Evolutionary conservation across 1,139 yeast genomes (phyloP).

Genomic region (Scheffersomyces insectosa): DNA sequence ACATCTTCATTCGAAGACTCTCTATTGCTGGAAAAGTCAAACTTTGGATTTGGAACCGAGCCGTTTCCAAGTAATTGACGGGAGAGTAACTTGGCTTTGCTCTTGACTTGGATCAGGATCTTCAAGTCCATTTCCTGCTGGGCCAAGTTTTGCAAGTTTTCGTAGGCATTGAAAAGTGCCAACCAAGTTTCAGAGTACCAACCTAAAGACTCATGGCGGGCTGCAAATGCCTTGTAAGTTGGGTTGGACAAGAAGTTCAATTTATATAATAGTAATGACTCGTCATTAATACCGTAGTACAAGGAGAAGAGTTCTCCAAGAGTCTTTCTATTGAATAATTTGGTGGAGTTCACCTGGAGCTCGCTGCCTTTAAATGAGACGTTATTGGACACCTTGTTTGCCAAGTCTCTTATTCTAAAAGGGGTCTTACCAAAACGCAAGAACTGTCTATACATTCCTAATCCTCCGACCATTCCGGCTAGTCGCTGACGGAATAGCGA

Average conservation of each 20-base stretch:
- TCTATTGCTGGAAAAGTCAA: background rate
- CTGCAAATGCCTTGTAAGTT: conserved; percentile 13
- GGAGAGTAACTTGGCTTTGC: conserved; percentile 37
- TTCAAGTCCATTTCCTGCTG: conserved; percentile 26
- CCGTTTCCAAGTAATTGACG: conserved; percentile 34
- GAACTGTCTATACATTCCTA: conserved; percentile 65
- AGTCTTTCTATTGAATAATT: conserved; percentile 13
- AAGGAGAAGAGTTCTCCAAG: conserved; percentile 20
- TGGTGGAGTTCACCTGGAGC: conserved; percentile 10
- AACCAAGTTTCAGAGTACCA: conserved; percentile 31
- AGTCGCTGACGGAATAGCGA: conserved; percentile 38
- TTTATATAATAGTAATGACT: conserved; percentile 21
- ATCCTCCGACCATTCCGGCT: conserved; percentile 48
- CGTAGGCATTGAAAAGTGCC: conserved; percentile 23
- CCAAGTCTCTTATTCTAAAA: conserved; percentile 44
- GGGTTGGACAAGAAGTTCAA: conserved; percentile 17
- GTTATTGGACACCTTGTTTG: conserved; percentile 19
- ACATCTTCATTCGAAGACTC: conserved; percentile 23
- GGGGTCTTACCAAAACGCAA: conserved; percentile 75
- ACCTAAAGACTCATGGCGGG: conserved; percentile 25
- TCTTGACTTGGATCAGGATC: conserved; percentile 26
- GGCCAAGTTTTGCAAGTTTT: conserved; percentile 14
- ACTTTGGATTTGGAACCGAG: background rate
- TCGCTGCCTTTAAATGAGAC: conserved; percentile 9
- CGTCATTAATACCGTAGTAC: conserved; percentile 26